phyloP scores from a whole-genome alignment of 2,329 filamentous ascomycete species.

The Tolypocladium guangdongense region DNA sequence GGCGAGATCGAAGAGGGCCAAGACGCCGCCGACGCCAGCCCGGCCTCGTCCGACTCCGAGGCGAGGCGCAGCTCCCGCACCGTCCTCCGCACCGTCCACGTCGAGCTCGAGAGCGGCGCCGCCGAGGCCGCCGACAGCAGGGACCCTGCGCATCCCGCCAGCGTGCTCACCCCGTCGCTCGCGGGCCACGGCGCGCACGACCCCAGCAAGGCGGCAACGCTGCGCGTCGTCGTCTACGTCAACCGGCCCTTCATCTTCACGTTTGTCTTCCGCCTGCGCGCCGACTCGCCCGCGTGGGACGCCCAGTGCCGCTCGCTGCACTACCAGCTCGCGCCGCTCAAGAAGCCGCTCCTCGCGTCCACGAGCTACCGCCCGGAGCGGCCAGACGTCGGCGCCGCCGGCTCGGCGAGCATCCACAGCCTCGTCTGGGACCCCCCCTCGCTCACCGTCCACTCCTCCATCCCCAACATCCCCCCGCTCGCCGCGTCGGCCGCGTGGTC shows the following conservation, averaged over 20 bases:
- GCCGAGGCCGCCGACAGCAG: conserved; percentile 33
- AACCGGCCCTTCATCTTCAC: conserved; percentile 68
- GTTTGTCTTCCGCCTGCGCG: conserved; percentile 54
- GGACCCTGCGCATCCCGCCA: conserved; percentile 29
- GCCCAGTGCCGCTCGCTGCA: conserved; percentile 48
- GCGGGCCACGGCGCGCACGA: conserved; percentile 30
- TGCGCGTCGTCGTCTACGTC: conserved; percentile 63
- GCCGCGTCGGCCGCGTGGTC: conserved; percentile 35
- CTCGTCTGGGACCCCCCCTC: conserved; percentile 49
- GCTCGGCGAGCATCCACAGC: conserved; percentile 37
- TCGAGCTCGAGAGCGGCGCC: conserved; percentile 44
- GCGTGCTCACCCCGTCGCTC: conserved; percentile 18
- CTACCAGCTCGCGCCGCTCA: conserved; percentile 47
- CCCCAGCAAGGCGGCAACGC: conserved; percentile 40
- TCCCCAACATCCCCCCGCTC: conserved; percentile 53
- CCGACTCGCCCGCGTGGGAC: conserved; percentile 46
- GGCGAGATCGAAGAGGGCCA: conserved; percentile 46
- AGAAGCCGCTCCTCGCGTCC: conserved; percentile 43
- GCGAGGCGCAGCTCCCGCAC: conserved; percentile 40
- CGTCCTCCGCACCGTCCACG: conserved; percentile 53
- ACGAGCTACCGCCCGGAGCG: conserved; percentile 46
- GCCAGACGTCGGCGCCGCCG: conserved; percentile 1
- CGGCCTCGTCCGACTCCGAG: conserved; percentile 18
- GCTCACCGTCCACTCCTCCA: conserved; percentile 49
- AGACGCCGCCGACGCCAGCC: conserved; percentile 19